phyloP scores from a whole-genome alignment of 257 asterid species.

The Parsonsia alboflavescens region DNA sequence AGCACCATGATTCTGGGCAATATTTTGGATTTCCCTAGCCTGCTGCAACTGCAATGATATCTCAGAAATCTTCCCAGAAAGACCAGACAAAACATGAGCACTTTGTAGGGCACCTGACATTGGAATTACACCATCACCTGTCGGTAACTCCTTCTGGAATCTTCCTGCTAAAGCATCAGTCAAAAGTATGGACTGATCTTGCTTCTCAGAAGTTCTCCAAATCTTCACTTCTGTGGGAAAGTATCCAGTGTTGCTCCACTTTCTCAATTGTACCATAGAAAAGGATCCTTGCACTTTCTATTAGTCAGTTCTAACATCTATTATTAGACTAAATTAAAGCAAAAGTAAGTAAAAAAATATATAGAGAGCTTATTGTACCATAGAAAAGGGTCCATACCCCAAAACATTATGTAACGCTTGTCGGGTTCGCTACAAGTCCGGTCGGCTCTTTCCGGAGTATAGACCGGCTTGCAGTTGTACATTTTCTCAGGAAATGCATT shows the following conservation, averaged over 20 bases:
- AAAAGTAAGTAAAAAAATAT: too few relatives aligned
- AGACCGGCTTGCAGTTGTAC: slow-evolving; percentile 44
- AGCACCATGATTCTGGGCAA: slow-evolving; percentile 32
- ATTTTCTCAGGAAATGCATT: slow-evolving; percentile 26
- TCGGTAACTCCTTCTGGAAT: slow-evolving; percentile 41
- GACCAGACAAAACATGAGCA: slow-evolving; percentile 26
- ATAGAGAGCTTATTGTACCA: too few relatives aligned
- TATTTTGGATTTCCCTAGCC: slow-evolving; percentile 31
- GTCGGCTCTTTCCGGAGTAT: slow-evolving; percentile 37
- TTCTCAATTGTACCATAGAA: slow-evolving; percentile 78
- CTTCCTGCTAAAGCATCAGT: slow-evolving; percentile 85
- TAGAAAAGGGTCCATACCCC: too few relatives aligned
- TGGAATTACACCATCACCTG: slow-evolving; percentile 27
- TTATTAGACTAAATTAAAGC: too few relatives aligned
- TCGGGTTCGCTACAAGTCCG: slow-evolving; percentile 38
- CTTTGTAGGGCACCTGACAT: slow-evolving; percentile 22
- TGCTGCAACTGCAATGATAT: slow-evolving; percentile 29
- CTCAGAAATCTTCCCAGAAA: slow-evolving; percentile 29
- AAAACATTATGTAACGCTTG: slow-evolving; percentile 44
- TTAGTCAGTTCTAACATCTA: too few relatives aligned
- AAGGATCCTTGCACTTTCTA: slow-evolving; percentile 94
- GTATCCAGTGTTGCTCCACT: slow-evolving; percentile 91
- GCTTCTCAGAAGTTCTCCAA: slow-evolving; percentile 61
- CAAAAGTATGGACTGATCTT: slow-evolving; percentile 55
- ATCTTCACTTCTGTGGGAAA: slow-evolving; percentile 73